Base-by-base conservation (phyloP, 192 early-diverging fungal species). In the Coemansia sp. region DNA sequence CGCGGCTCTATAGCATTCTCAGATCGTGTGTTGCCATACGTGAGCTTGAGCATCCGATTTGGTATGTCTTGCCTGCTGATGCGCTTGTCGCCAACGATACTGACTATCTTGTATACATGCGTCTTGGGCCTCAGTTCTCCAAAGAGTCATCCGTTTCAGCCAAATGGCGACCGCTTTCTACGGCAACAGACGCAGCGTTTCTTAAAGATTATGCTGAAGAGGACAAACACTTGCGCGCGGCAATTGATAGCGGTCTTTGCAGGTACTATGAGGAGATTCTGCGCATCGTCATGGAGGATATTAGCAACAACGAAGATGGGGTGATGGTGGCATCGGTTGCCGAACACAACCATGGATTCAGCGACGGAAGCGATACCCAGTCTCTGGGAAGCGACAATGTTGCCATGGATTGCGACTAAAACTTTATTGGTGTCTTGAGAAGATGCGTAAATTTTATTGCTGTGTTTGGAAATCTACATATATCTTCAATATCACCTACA, bases 191-290 rank as follows among this genome's bases (percentile, higher is more conserved):
- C 28, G 29, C 40, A n/a, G 65, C 71, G 19, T 29, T 75, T 8
- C 3, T 29, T 5, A 65, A 57, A 25, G 73, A 75, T 37, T 75
- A 69, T 25, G 34, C 27, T 4, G 67, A 44, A 13, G 73, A 75
- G 37, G 66, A 75, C 45, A 56, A 10, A 2, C 40, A 34, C 48
- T 22, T 75, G 62, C 73, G 59, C 7, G 42, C 61, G 6, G 73
- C 67, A 14, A 61, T 75, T 4, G 55, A 57, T 15, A 47, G 54
- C 53, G 63, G 67, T n/a, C 52, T 75, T 28, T 41, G 45, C 2
- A 52, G 37, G 7, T 79, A 72, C 42, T 79, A 72, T 45, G 37
- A 59, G 4, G 75, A 79, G 66, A 58, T 71, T 6, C 11, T 72
- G 58, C 69, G 66, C 28, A 72, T 67, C 10, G 69, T 78, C 22